Conservation (phyloP, 2,329 filamentous ascomycete genomes). For the Orbilia blumenaviensis region DNA sequence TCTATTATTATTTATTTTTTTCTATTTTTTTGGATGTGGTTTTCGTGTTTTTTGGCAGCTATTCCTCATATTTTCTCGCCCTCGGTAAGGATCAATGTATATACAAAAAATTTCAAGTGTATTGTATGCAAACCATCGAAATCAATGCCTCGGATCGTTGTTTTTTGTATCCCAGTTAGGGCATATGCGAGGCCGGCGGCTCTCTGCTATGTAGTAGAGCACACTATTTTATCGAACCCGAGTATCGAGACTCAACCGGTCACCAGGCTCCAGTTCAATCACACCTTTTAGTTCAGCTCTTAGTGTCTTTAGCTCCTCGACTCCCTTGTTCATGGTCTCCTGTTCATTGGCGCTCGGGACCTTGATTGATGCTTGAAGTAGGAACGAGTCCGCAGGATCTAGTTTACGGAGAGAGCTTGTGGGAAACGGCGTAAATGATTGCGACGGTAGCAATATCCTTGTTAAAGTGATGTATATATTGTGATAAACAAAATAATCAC, state of each 20-base stretch:
- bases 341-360: constrained; percentile 57
- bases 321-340: constrained; percentile 55
- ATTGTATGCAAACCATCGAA: neutral
- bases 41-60: neutral
- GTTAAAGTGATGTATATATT: constrained; percentile 38
- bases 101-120: neutral
- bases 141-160: neutral
- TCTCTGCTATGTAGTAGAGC: neutral
- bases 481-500: constrained; percentile 27
- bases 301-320: constrained; percentile 55
- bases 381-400: constrained; percentile 55
- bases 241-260: constrained; percentile 57
- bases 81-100: constrained; percentile 12
- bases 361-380: constrained; percentile 56
- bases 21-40: neutral
- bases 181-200: neutral
- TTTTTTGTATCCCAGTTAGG: neutral
- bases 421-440: constrained; percentile 53
- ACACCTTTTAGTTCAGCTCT: constrained; percentile 56
- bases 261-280: constrained; percentile 56
- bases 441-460: constrained; percentile 13
- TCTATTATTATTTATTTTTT: neutral
- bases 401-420: constrained; percentile 38
- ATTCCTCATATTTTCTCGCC: neutral
- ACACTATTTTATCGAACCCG: constrained; percentile 53